Conservation (phyloP, 495 filamentous ascomycete genomes). For the Penicillium riverlandense region DNA sequence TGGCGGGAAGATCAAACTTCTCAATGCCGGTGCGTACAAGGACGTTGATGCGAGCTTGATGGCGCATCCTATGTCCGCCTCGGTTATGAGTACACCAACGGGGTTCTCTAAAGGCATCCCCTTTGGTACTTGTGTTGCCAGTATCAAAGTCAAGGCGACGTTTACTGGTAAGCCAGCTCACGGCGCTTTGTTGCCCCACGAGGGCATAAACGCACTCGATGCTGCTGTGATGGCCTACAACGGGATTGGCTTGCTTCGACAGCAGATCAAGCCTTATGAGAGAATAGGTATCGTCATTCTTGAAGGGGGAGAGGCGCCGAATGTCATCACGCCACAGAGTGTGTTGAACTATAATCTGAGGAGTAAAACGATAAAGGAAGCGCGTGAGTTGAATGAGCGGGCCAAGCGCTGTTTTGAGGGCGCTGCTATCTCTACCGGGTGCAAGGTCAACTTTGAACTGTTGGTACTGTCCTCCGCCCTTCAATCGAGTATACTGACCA, state of each 20-base stretch:
- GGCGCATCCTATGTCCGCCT: conserved; percentile 23
- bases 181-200: conserved; percentile 46
- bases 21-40: conserved; percentile 48
- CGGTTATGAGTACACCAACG: not conserved
- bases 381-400: no score
- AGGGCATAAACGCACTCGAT: conserved; percentile 52
- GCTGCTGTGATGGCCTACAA: conserved; percentile 48
- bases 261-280: conserved; percentile 49
- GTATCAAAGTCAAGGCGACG: not conserved
- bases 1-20: conserved; percentile 58
- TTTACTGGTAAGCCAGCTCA: conserved; percentile 20
- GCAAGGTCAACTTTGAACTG: no score
- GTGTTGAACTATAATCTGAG: no score
- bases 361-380: no score
- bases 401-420: no score
- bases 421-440: no score
- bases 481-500: no score
- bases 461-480: no score
- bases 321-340: not conserved
- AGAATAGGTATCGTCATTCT: conserved; percentile 22
- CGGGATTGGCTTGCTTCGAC: conserved; percentile 42
- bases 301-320: not conserved
- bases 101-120: not conserved
- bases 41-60: conserved; percentile 51
- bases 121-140: not conserved